These are phyloP conservation scores for Rosa hybrid DNA, from an alignment of 331 rosid species.

Conservation along the genomic window DNA sequence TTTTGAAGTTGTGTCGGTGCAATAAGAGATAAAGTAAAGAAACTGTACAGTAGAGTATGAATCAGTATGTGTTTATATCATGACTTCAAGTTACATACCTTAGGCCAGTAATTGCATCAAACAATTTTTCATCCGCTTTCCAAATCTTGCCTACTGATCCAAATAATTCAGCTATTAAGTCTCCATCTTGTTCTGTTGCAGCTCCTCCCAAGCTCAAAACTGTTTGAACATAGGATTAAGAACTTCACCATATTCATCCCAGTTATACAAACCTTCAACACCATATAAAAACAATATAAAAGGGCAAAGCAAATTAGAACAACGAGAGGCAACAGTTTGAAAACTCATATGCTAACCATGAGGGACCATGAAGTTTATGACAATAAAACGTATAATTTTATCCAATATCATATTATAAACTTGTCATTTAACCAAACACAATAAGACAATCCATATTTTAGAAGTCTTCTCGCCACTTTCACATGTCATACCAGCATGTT, in stretches of 20 bases:
- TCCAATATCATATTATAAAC: background rate
- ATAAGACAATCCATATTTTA: background rate
- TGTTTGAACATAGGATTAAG: slow-evolving; percentile 25
- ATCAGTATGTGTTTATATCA: background rate
- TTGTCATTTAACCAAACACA: background rate
- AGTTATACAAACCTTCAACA: background rate
- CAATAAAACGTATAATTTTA: background rate
- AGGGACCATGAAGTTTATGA: background rate
- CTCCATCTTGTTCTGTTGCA: slow-evolving; percentile 77
- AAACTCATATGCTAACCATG: background rate
- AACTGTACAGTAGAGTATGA: background rate
- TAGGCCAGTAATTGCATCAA: slow-evolving; percentile 88
- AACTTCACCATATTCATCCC: background rate
- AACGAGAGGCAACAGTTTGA: background rate
- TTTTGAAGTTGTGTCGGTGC: background rate
- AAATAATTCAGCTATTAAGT: slow-evolving; percentile 63
- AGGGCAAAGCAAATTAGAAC: background rate
- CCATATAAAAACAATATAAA: background rate
- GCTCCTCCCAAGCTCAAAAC: slow-evolving; percentile 87
- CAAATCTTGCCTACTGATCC: slow-evolving; percentile 86
- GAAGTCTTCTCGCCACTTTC: background rate
- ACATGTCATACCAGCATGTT: background rate
- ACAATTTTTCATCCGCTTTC: slow-evolving; percentile 79
- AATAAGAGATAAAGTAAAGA: background rate
- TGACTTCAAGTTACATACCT: slow-evolving; percentile 44